A percentile compares a stretch with the other conserved stretches of the same genome.
phyloP scores from a whole-genome alignment of 495 filamentous ascomycete species.

The Neohortaea acidophila region DNA sequence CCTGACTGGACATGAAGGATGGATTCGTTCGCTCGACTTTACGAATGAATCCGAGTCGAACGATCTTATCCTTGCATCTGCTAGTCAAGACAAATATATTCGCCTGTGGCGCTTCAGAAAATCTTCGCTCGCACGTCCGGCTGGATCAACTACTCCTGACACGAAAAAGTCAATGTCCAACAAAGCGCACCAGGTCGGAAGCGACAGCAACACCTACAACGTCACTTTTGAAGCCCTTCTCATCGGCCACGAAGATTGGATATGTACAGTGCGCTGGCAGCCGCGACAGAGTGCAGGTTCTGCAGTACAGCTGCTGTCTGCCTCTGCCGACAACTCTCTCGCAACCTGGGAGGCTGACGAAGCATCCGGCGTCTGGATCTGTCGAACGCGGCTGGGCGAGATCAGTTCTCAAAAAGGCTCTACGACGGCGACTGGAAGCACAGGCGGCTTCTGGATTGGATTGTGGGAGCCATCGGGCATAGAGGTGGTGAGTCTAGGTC shows the following conservation, averaged over 20 bases:
- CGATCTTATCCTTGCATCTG: conserved; percentile 68
- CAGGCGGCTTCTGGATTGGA: conserved; percentile 90
- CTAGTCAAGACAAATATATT: conserved; percentile 95
- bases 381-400: conserved; percentile 69
- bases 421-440: conserved; percentile 87
- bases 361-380: conserved; percentile 78
- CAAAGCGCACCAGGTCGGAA: conserved; percentile 62
- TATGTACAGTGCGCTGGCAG: conserved; percentile 73
- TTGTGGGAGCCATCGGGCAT: conserved; percentile 74
- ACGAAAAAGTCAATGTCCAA: conserved; percentile 58
- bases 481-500: conserved; percentile 62
- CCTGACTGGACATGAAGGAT: conserved; percentile 83
- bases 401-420: conserved; percentile 87
- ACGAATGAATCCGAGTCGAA: conserved; percentile 36
- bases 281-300: conserved; percentile 23
- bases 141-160: conserved; percentile 24
- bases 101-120: conserved; percentile 88
- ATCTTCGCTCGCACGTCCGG: no score
- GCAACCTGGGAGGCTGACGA: conserved; percentile 80
- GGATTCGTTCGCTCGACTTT: conserved; percentile 77
- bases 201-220: conserved; percentile 45
- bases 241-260: conserved; percentile 95
- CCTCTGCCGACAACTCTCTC: conserved; percentile 89
- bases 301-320: conserved; percentile 61
- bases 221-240: conserved; percentile 90